Evolutionary conservation across 345 rosid genomes (phyloP).

Genomic region (Anastatica hierochuntica): DNA sequence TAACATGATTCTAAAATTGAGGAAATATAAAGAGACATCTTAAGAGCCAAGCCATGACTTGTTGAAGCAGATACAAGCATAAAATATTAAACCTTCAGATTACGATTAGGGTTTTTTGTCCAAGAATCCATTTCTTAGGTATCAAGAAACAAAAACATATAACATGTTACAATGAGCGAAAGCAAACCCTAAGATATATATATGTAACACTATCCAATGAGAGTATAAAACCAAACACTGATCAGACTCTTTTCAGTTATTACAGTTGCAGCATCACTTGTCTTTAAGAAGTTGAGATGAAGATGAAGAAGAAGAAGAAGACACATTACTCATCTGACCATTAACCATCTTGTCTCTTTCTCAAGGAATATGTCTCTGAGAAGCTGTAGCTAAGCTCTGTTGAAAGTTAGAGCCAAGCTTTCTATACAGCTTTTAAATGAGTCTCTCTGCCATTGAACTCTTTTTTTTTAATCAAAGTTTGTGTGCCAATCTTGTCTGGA

Average conservation of each 20-base stretch:
- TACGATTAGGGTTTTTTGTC: conserved; percentile 4
- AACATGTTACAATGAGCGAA: conserved; percentile 9
- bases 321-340: conserved; percentile 3
- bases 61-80: too few relatives aligned
- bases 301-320: conserved; percentile 16
- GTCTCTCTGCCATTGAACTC: not conserved
- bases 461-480: not conserved
- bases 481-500: conserved; percentile 48
- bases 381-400: conserved; percentile 8
- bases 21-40: too few relatives aligned
- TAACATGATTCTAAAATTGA: too few relatives aligned
- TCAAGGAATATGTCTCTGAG: not conserved
- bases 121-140: too few relatives aligned
- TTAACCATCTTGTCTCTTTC: conserved; percentile 11
- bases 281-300: conserved; percentile 9
- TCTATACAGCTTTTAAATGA: too few relatives aligned
- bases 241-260: conserved; percentile 16
- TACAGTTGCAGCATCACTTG: conserved; percentile 15
- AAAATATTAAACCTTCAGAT: too few relatives aligned
- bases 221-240: not conserved
- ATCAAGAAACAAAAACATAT: too few relatives aligned
- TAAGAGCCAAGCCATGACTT: too few relatives aligned
- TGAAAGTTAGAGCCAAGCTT: not conserved
- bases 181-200: conserved; percentile 7
- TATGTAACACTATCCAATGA: too few relatives aligned